Evolutionary conservation across 2,329 filamentous ascomycete species (phyloP).

Genomic region (Pezicula neosporulosa): DNA sequence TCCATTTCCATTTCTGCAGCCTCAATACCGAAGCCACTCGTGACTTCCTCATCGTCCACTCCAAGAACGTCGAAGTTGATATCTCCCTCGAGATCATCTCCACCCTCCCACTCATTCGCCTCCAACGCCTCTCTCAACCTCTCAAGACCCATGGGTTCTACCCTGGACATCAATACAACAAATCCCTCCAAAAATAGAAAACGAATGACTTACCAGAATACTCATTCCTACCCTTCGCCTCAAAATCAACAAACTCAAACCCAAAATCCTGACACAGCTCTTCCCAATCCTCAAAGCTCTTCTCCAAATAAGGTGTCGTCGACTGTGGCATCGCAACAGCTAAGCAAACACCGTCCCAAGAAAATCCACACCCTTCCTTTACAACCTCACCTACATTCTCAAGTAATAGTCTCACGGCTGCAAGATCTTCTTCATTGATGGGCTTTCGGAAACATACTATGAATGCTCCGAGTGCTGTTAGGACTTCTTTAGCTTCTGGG

Average conservation of each 20-base stretch:
- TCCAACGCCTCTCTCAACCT: conserved; percentile 60
- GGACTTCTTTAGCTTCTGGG: conserved; percentile 59
- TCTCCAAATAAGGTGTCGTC: conserved; percentile 28
- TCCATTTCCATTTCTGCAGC: conserved; percentile 33
- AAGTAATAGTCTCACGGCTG: conserved; percentile 38
- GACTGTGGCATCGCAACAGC: conserved; percentile 48
- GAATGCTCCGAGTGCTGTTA: conserved; percentile 57
- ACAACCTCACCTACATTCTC: conserved; percentile 51
- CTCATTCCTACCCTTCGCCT: conserved; percentile 46
- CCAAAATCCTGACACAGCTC: conserved; percentile 53
- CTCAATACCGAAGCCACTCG: conserved; percentile 25
- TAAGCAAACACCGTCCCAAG: conserved; percentile 62
- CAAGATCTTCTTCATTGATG: conserved; percentile 15
- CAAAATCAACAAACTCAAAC: conserved; percentile 60
- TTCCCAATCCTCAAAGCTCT: conserved; percentile 54
- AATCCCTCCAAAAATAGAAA: neutral
- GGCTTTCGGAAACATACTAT: conserved; percentile 50
- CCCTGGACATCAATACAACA: conserved; percentile 2
- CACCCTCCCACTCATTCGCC: conserved; percentile 59
- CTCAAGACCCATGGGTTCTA: conserved; percentile 56
- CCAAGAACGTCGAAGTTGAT: conserved; percentile 34
- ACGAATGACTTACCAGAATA: conserved; percentile 48
- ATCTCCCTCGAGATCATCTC: conserved; percentile 31
- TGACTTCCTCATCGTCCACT: conserved; percentile 23
- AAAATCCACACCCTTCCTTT: conserved; percentile 52